Percentiles rank a stretch among this genome's conserved stretches.
Conservation (phyloP, 139 green algal species). For the Picochlorum costavermella region DNA sequence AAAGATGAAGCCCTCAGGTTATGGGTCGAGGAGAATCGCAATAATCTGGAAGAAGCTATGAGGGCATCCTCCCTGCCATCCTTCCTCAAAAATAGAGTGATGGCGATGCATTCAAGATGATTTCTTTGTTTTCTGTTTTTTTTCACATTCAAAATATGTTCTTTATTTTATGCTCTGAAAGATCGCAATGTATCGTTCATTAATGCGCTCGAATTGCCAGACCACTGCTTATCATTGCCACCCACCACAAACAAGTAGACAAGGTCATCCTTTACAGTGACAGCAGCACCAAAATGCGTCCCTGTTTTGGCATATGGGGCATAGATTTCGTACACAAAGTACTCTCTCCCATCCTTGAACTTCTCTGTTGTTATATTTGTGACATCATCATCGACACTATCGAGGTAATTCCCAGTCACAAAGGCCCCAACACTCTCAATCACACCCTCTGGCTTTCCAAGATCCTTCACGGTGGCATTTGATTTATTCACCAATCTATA, state of each 20-base stretch:
- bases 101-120: no score
- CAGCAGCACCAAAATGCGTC: constrained; percentile 42
- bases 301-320: constrained; percentile 34
- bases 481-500: constrained; percentile 56
- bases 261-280: constrained; percentile 59
- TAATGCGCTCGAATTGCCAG: constrained; percentile 27
- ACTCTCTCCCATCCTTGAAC: constrained; percentile 29
- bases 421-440: constrained; percentile 60
- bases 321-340: constrained; percentile 33
- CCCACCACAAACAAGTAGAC: constrained; percentile 55
- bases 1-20: no score
- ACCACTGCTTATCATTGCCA: constrained; percentile 71
- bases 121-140: no score
- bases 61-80: no score
- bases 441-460: constrained; percentile 43
- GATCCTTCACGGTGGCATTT: constrained; percentile 47
- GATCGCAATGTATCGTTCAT: constrained; percentile 39
- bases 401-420: constrained; percentile 55
- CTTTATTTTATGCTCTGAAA: constrained; percentile 23
- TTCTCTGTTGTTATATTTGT: neutral
- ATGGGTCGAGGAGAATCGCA: no score
- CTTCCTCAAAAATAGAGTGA: no score
- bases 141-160: no score
- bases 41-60: no score
- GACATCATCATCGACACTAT: constrained; percentile 26